These are phyloP conservation scores for Phialophora verrucosa DNA, from an alignment of 2,329 filamentous ascomycete genomes.

Conservation along the genomic window DNA sequence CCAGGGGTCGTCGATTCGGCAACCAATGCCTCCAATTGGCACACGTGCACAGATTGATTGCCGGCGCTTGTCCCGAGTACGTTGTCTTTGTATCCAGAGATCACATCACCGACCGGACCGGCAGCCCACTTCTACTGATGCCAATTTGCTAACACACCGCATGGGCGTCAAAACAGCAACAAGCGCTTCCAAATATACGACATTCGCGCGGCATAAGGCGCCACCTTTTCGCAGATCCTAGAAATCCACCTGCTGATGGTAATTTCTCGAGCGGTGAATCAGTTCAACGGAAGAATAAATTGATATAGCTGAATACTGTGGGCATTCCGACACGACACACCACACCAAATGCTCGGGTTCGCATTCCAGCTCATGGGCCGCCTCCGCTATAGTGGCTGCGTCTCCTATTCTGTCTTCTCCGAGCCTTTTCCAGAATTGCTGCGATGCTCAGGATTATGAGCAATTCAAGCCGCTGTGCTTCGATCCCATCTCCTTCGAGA, in stretches of 20 bases:
- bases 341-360: background rate
- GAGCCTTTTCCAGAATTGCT: slow-evolving; percentile 20
- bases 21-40: background rate
- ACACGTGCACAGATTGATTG: background rate
- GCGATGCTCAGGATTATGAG: slow-evolving; percentile 19
- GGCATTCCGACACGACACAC: background rate
- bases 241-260: background rate
- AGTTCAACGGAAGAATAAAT: background rate
- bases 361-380: background rate
- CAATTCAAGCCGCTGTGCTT: slow-evolving; percentile 11
- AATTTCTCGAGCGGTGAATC: background rate
- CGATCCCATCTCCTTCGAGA: background rate
- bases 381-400: slow-evolving; percentile 1
- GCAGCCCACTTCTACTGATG: background rate
- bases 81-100: background rate
- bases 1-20: background rate
- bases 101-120: background rate
- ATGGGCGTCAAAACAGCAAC: background rate
- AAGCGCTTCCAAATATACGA: background rate
- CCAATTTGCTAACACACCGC: background rate
- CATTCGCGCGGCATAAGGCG: background rate
- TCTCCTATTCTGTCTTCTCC: slow-evolving; percentile 14
- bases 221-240: background rate
- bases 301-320: background rate
- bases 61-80: background rate